Base-by-base conservation (phyloP, 1,139 yeast genomes). In the Yamadazyma diddensiae region DNA sequence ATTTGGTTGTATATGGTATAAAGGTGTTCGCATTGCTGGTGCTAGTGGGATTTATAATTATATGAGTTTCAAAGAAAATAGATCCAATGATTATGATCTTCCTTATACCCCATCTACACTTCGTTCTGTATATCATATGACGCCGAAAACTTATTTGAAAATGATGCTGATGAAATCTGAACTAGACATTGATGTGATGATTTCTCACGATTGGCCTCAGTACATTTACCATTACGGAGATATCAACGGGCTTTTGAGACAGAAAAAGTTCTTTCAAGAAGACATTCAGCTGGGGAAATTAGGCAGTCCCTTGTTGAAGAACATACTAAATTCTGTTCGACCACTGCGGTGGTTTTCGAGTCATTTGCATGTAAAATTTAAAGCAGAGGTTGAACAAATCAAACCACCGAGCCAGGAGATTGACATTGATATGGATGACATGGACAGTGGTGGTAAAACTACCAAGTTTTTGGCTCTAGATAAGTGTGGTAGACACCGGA, bases 121-220 rank as follows among this genome's bases (percentile, higher is more conserved):
- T 33, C 62, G 82, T 41, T 76, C 82, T 24, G 75, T 74, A 1
- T 92, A 92, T 54, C 98, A 92, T 59, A 73, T 81, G 6, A 70
- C 94, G 38, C 76, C 79, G 25, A 63, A 65, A 37, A 90, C 82
- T 37, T 75, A 73, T 35, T 47, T 78, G 24, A 82, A 83, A 42
- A 58, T 86, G 41, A 48, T 72, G 34, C 62, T 51, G 38, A 52
- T 50, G 52, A 46, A 43, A 12, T 23, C 30, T n/a, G 46, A 45
- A n/a, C 22, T 23, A 14, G 24, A 28, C 3, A 39, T 52, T 21
- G 87, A 81, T 48, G 53, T 85, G 1, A 62, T 82, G 49, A 41
- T 90, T 36, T 75, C 85, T 28, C 99, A 92, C 55, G 99, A 92
- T 59, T 92, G 99, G 99, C 99, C 99, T 0, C 78, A 71, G 29